Conservation (phyloP, 2,329 filamentous ascomycete species). For the Penicillium sp. region DNA sequence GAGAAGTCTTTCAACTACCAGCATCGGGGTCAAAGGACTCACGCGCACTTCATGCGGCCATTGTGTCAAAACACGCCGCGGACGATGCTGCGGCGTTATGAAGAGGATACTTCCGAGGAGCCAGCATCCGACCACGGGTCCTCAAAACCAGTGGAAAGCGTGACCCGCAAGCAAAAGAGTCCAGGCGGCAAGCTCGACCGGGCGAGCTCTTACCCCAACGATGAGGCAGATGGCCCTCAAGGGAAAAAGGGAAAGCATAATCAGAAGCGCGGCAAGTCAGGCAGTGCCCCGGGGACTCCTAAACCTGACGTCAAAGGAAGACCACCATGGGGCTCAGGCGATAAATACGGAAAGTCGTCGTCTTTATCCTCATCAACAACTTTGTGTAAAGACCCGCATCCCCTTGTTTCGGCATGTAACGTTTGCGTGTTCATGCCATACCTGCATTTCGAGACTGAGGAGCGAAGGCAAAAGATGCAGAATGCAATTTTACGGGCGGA, state of each 20-base stretch:
- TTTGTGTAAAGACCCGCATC: constrained; percentile 33
- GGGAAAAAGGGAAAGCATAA: constrained; percentile 31
- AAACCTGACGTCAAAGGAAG: constrained; percentile 30
- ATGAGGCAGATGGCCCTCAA: constrained; percentile 22
- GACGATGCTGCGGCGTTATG: constrained; percentile 24
- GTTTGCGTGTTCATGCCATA: constrained; percentile 58
- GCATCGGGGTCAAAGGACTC: constrained; percentile 55
- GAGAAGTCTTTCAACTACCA: constrained; percentile 61
- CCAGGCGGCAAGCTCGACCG: constrained; percentile 27
- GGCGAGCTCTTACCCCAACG: constrained; percentile 24
- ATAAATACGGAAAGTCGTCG: constrained; percentile 18
- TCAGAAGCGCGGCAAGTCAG: constrained; percentile 28
- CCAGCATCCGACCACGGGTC: constrained; percentile 14
- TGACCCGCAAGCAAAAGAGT: constrained; percentile 29
- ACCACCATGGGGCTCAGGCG: constrained; percentile 35
- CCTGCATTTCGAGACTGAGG: constrained; percentile 61
- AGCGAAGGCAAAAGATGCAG: constrained; percentile 55
- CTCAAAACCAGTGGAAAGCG: constrained; percentile 9
- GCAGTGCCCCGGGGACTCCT: constrained; percentile 21
- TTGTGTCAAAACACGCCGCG: constrained; percentile 52
- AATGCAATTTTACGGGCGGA: constrained; percentile 47
- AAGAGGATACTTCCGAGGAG: constrained; percentile 16
- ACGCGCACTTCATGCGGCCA: constrained; percentile 61
- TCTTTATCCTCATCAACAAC: constrained; percentile 36
- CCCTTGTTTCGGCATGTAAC: constrained; percentile 22